Base-by-base conservation (phyloP, 1,284 basidiomycete species). In the Sanghuangporus sanghuang region DNA sequence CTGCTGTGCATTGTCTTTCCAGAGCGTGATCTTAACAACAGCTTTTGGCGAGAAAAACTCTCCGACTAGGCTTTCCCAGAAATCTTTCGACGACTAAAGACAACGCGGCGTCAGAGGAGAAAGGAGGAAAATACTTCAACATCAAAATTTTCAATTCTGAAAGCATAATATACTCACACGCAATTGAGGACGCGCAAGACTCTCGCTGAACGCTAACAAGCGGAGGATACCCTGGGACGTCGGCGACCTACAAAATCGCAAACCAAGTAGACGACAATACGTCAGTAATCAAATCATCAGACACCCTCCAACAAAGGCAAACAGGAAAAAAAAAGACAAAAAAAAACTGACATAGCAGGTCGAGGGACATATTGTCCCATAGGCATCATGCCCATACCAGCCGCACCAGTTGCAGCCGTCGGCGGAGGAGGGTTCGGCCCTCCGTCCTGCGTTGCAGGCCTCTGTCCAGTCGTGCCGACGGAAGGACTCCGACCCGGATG, bases 1-100 rank as follows among this genome's bases (percentile, higher is more conserved):
- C 44, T 79, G 81, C 67, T 78, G 80, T 69, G 85, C 82, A 69
- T 87, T 90, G 72, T 91, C 89, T 71, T 89, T 90, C 90, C 90
- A 92, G 27, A 92, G 73, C 6, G 88, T 91, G 67, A 92, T 79
- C 72, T 86, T 89, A 80, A 91, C 83, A 53, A 82, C 73, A 16
- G 88, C 85, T 64, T 81, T 82, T 2, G 82, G 79, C 8, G 82
- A 81, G 69, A 91, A 92, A 68, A 84, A 92, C 11, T 85, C 82
- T 52, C 77, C 77, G 64, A 90, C 81, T 27, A 89, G 67, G 1
- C 75, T 75, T 9, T 77, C 77, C 90, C 90, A 92, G 76, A 81
- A 87, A 11, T 65, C 68, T 62, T 55, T 53, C 14, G 59, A 61
- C 3, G 16, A 42, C 64, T 65, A 54, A 6, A 38, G n/a, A 55